Evolutionary conservation across 164 flowering plant species (phyloP), one percentile per base, ranked within the genome.

Genomic region (Nymphaea colorata): DNA sequence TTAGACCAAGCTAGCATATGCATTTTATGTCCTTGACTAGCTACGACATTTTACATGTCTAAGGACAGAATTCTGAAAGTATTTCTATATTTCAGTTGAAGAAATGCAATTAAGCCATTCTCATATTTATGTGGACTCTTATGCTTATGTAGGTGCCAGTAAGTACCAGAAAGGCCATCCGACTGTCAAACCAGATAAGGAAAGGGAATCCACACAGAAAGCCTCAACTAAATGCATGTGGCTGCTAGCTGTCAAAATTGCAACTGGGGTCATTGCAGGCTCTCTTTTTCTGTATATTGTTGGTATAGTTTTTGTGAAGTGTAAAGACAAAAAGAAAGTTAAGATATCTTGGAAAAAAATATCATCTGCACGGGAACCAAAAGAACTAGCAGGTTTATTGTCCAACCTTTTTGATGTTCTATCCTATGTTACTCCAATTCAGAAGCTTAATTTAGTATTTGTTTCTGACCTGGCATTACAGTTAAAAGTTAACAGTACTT

Each of bases 341-440:
- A 80, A 85, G 61, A 82, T 85, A 61, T 91, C 93, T 5, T 87
- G 97, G 97, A 93, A 85, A 81, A 91, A 89, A 77, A 78, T 87
- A 25, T 62, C 80, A 62, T 86, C 82, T 66, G 78, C 71, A 71
- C 89, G 79, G 75, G 87, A 88, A n/a, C 80, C 84, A 51, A 66
- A 77, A 64, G 44, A 79, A 6, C 74, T 87, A 63, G 85, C 74
- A 69, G 97, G 98, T 94, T 60, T 18, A 79, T 61, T 59, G 66
- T 16, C 64, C 43, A 17, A 11, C 42, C 4, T 55, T 55, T 10
- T 55, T 10, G 59, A 55, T 16, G 10, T 55, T 2, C 16, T 55
- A 16, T 10, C 10, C 59, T 55, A 8, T 10, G 16, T 55, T 2
- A 55, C 59, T 8, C 16, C 16, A 8, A 55, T 55, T 25, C 36